A percentile compares a stretch with the other conserved stretches of the same genome.
Evolutionary conservation across 2,329 filamentous ascomycete genomes (phyloP).

Genomic region (Teratosphaeria zuluensis): DNA sequence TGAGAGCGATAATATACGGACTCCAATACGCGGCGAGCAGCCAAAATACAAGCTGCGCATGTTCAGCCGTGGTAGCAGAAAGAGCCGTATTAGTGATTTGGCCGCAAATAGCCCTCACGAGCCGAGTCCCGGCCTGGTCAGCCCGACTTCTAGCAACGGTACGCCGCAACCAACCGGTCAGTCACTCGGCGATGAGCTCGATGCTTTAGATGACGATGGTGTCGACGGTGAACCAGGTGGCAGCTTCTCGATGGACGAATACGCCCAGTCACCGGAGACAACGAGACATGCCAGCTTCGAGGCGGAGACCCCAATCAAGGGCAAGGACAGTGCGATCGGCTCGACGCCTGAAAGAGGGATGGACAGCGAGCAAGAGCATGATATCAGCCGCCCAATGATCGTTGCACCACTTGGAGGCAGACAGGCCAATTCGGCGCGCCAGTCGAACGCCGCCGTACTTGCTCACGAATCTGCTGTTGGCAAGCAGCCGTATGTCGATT

Average conservation of each 20-base stretch:
- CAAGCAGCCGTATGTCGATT: constrained; percentile 36
- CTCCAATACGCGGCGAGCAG: constrained; percentile 53
- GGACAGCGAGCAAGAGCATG: constrained; percentile 1
- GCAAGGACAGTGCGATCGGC: constrained; percentile 2
- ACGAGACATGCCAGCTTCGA: constrained; percentile 30
- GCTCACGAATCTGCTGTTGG: constrained; percentile 3
- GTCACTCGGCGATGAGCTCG: constrained; percentile 85
- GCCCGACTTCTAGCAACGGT: constrained; percentile 22
- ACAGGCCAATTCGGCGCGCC: constrained; percentile 5
- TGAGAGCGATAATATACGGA: constrained; percentile 65
- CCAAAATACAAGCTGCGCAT: constrained; percentile 63
- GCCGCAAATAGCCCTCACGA: background rate
- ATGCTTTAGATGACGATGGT: constrained; percentile 66
- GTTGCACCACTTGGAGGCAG: constrained; percentile 3
- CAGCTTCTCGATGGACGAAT: background rate
- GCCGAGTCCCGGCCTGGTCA: constrained; percentile 10
- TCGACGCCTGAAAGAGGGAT: background rate
- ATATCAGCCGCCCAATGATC: constrained; percentile 6
- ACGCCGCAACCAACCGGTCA: constrained; percentile 49
- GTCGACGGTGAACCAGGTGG: constrained; percentile 27
- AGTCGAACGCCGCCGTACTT: constrained; percentile 7
- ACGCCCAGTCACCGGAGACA: constrained; percentile 12
- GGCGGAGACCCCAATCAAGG: constrained; percentile 11
- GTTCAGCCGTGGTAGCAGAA: constrained; percentile 1
- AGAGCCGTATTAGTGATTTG: background rate